Base-by-base conservation (phyloP, 2,329 filamentous ascomycete species). In the Ascochyta pisi region DNA sequence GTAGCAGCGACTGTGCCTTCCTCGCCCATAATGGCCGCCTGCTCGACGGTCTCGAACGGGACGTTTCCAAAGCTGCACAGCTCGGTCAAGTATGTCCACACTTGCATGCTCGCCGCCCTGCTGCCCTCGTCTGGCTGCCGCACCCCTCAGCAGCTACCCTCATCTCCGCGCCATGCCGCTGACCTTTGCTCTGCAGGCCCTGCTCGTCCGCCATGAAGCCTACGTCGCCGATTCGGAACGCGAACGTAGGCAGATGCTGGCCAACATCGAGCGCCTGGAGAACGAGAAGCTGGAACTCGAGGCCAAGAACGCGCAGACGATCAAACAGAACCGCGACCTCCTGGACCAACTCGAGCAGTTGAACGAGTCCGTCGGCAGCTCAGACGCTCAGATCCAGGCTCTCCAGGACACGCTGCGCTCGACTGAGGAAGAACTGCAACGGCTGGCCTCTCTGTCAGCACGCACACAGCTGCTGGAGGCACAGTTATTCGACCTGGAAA, bases 161-260 rank as follows among this genome's bases (percentile, higher is more conserved):
- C 42, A 54, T 34, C 60, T 64, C 24, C 63, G 62, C 50, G 68
- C 71, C 57, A 80, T 82, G 64, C 83, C 83, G 79, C 89, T 96
- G 78, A 96, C 87, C 49, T 90, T 68, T 61, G 58, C 66, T 86
- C 77, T 80, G 84, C 87, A 98, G 95, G 92, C 92, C 57, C 83
- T 99, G 53, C 86, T 99, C 38, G 87, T 89, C 62, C 89, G 94
- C 68, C 93, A 99, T 84, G 93, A 98, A 81, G 87, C 90, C 57
- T 97, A 96, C 77, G 94, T 97, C 83, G 89, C 89, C 65, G 92
- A 96, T 75, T 92, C 93, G 57, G 92, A 96, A 80, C 86, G 87
- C 66, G 92, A 97, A 74, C 90, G 93, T 58, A 80, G 83, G 58
- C 85, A 88, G 58, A 86, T 97, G 77, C 83, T 85, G 40, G 77